Base-by-base conservation (phyloP, 306 rosid genomes). In the Oxytropis ochrocephala region DNA sequence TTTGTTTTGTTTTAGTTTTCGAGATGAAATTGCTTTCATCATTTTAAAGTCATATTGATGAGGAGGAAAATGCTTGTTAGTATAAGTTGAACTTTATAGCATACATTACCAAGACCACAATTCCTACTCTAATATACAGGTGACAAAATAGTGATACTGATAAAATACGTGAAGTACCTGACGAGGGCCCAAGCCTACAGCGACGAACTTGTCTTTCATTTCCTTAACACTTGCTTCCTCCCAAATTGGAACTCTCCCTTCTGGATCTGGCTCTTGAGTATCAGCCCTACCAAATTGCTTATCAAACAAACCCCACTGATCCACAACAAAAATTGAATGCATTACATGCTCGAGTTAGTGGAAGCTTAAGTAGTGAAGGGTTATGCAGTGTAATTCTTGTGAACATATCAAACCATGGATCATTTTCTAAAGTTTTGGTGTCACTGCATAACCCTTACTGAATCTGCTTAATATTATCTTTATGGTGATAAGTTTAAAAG, bases 141-240 rank as follows among this genome's bases (percentile, higher is more conserved):
- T 18, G 69, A n/a, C n/a, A 35, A 42, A 73, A 19, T 36, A 72
- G 53, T 42, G 54, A 62, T n/a, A n/a, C n/a, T n/a, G n/a, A n/a
- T 41, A 63, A 54, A 73, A 33, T 32, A 21, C 6, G 57, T 11
- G 21, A 73, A 53, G 41, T 84, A 89, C 99, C 97, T 91, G 96
- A 47, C 97, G 95, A 62, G 99, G 99, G 47, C 99, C 99, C 27
- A 91, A 70, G 76, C 99, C 99, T 61, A 91, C 67, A n/a, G 95
- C 86, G 49, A 85, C 50, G 77, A 94, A 94, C 78, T 91, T 94
- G 68, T 91, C 91, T 77, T 94, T 91, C 88, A 91, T 87, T 83
- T 88, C 96, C 81, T 91, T 64, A 9, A 94, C 96, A 68, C 83
- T 94, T 27, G 89, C 95, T 59, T 84, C 91, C 71, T 74, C 89